Evolutionary conservation across 192 early-diverging fungal species (phyloP).

Genomic region (Globomyces pollinis-pini): DNA sequence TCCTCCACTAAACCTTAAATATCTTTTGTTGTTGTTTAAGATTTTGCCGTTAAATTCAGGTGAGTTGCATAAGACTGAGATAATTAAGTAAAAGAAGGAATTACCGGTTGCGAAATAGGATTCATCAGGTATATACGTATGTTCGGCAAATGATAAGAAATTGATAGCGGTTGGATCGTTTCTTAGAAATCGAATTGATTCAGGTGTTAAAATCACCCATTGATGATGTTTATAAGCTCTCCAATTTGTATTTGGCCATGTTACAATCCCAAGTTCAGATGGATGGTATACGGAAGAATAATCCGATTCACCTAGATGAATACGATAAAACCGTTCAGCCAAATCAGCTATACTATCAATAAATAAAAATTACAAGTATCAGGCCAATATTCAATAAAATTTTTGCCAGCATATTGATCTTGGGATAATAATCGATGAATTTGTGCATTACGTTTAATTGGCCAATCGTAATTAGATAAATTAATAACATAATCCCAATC

Average conservation of each 20-base stretch:
- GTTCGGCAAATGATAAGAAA: constrained; percentile 32
- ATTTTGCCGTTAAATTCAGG: constrained; percentile 11
- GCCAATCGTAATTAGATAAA: constrained; percentile 34
- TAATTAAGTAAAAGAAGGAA: not conserved
- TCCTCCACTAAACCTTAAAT: constrained; percentile 15
- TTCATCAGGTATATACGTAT: constrained; percentile 37
- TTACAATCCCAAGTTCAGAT: constrained; percentile 17
- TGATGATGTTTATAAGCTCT: constrained; percentile 33
- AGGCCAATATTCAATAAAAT: constrained; percentile 34
- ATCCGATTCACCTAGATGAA: constrained; percentile 18
- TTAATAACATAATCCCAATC: constrained; percentile 49
- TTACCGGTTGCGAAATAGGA: constrained; percentile 28
- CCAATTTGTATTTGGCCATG: constrained; percentile 25
- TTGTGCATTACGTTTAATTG: constrained; percentile 24
- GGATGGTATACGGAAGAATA: constrained; percentile 7
- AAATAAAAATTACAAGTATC: constrained; percentile 17
- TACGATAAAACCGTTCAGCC: constrained; percentile 24
- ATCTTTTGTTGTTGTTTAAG: constrained; percentile 23
- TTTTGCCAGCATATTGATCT: constrained; percentile 11
- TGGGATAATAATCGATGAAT: constrained; percentile 22
- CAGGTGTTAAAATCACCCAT: constrained; percentile 35
- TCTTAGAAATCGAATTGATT: constrained; percentile 21
- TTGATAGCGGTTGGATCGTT: constrained; percentile 14
- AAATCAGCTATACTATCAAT: constrained; percentile 22
- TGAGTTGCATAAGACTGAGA: constrained; percentile 17